phyloP scores from a whole-genome alignment of 768 basidiomycete species.

The Phlebiopsis gigantea region DNA sequence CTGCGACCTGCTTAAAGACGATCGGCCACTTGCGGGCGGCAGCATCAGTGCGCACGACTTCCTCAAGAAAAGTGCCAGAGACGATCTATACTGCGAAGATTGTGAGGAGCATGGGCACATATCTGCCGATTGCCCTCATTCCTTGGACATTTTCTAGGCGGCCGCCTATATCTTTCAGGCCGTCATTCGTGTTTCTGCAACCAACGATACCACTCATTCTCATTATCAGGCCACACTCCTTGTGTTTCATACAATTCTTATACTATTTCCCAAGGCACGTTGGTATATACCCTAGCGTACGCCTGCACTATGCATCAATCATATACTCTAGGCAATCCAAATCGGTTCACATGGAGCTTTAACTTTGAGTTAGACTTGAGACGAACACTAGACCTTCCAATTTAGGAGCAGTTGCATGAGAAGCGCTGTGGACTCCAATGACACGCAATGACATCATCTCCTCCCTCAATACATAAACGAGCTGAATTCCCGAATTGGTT shows the following conservation, averaged over 20 bases:
- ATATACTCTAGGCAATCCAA: background rate
- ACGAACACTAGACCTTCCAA: conserved; percentile 5
- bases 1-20: conserved; percentile 69
- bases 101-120: conserved; percentile 79
- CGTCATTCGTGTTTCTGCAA: background rate
- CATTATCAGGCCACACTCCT: background rate
- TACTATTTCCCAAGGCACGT: background rate
- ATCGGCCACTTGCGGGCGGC: conserved; percentile 21
- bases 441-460: conserved; percentile 23
- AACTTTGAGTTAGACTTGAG: background rate
- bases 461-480: conserved; percentile 15
- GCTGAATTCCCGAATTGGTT: no score
- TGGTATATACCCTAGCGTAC: background rate
- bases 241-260: background rate
- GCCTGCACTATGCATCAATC: background rate
- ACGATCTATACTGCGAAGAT: conserved; percentile 68
- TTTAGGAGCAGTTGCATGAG: background rate
- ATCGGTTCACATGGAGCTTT: background rate
- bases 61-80: conserved; percentile 13
- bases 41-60: conserved; percentile 4
- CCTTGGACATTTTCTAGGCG: conserved; percentile 75
- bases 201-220: conserved; percentile 11
- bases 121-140: conserved; percentile 77
- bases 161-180: background rate
- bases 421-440: background rate